Conservation (phyloP, 176 grass and related monocot species). For the Puya raimondii region DNA sequence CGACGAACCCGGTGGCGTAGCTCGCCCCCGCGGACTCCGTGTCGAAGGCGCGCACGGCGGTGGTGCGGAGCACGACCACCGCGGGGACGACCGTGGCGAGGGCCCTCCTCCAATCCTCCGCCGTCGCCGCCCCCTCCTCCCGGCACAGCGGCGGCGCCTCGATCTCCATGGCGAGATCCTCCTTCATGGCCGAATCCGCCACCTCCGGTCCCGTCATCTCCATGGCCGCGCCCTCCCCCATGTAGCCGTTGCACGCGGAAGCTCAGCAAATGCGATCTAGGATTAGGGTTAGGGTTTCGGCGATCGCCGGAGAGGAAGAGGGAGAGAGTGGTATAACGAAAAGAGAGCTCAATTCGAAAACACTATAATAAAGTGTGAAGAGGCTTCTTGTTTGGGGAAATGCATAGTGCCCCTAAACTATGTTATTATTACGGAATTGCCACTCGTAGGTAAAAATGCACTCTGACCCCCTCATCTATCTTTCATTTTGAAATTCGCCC, state of each 20-base stretch:
- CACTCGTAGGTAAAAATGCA: too few relatives aligned
- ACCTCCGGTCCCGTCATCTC: conserved; percentile 12
- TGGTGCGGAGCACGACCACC: conserved; percentile 94
- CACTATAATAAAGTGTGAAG: too few relatives aligned
- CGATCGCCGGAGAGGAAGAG: too few relatives aligned
- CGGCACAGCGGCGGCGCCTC: conserved; percentile 30
- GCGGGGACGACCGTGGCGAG: conserved; percentile 73
- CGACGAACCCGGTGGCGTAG: conserved; percentile 98
- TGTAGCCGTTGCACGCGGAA: neutral
- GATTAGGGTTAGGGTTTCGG: too few relatives aligned
- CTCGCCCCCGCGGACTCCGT: conserved; percentile 85
- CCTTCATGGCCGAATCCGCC: conserved; percentile 22
- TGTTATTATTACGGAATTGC: too few relatives aligned
- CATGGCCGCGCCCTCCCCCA: conserved; percentile 18
- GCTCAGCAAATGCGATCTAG: too few relatives aligned
- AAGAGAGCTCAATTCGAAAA: too few relatives aligned
- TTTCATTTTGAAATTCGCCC: too few relatives aligned
- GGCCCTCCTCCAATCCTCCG: conserved; percentile 86
- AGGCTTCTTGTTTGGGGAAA: too few relatives aligned
- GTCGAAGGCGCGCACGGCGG: conserved; percentile 83
- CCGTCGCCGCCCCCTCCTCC: conserved; percentile 41
- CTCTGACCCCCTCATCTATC: too few relatives aligned
- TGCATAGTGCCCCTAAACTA: too few relatives aligned
- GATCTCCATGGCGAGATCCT: conserved; percentile 59
- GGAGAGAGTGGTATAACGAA: too few relatives aligned